A percentile compares a stretch with the other conserved stretches of the same genome.
Conservation (phyloP, 495 filamentous ascomycete genomes). For the Venustampulla echinocandica region DNA sequence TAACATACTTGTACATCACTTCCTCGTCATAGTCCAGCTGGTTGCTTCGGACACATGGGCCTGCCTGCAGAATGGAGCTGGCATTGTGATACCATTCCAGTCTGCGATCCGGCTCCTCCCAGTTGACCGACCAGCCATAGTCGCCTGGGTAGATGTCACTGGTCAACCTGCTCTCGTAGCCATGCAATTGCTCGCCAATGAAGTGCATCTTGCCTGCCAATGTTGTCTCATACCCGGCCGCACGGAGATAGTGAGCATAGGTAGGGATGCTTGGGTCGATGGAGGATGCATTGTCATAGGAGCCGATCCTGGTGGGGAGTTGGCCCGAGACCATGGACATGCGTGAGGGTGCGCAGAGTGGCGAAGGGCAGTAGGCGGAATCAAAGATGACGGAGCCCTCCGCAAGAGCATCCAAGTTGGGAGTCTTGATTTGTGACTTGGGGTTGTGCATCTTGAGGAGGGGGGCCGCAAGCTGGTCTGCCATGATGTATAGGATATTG, state of each 20-base stretch:
- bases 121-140: slow-evolving; percentile 83
- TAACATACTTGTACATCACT: slow-evolving; percentile 61
- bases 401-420: slow-evolving; percentile 74
- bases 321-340: slow-evolving; percentile 86
- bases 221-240: slow-evolving; percentile 77
- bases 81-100: slow-evolving; percentile 92
- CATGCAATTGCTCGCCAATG: slow-evolving; percentile 84
- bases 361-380: slow-evolving; percentile 82
- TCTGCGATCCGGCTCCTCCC: slow-evolving; percentile 76
- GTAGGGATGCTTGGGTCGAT: slow-evolving; percentile 70
- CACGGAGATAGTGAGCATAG: slow-evolving; percentile 82
- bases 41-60: slow-evolving; percentile 73
- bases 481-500: slow-evolving; percentile 85
- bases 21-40: slow-evolving; percentile 94
- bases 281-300: slow-evolving; percentile 78
- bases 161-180: slow-evolving; percentile 82
- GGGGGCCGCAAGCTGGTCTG: slow-evolving; percentile 83
- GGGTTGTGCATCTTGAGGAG: slow-evolving; percentile 77
- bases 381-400: slow-evolving; percentile 73
- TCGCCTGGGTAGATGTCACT: slow-evolving; percentile 88
- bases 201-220: slow-evolving; percentile 95
- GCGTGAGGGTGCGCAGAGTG: slow-evolving; percentile 78
- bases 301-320: slow-evolving; percentile 75
- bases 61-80: slow-evolving; percentile 78
- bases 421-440: slow-evolving; percentile 72